These are phyloP conservation scores for Pseudocercospora fijiensis DNA, from an alignment of 2,329 filamentous ascomycete genomes.

Conservation along the genomic window DNA sequence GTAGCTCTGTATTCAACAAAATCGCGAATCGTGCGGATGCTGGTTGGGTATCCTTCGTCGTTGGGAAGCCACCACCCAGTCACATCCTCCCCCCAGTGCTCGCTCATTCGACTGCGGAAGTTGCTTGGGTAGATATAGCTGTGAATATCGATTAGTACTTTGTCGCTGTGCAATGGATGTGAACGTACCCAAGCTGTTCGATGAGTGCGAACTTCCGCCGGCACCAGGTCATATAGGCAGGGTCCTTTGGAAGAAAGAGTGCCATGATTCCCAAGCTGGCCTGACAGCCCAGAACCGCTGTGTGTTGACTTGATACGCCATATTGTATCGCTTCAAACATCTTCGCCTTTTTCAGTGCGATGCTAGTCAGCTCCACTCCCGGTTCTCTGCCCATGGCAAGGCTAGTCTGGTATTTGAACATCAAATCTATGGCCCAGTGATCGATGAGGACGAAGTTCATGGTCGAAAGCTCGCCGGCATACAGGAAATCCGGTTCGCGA, in stretches of 20 bases:
- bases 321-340: constrained; percentile 75
- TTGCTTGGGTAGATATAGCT: constrained; percentile 81
- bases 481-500: constrained; percentile 67
- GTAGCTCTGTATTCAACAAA: constrained; percentile 59
- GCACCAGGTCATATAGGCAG: constrained; percentile 73
- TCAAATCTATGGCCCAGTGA: constrained; percentile 73
- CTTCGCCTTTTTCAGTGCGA: constrained; percentile 71
- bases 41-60: constrained; percentile 69
- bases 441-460: constrained; percentile 75
- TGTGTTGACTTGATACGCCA: constrained; percentile 68
- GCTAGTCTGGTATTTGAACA: constrained; percentile 75
- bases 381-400: constrained; percentile 52
- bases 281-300: constrained; percentile 70
- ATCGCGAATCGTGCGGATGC: constrained; percentile 73
- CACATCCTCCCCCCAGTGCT: constrained; percentile 71
- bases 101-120: constrained; percentile 72
- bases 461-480: constrained; percentile 67
- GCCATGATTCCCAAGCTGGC: constrained; percentile 72
- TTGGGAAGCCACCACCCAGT: constrained; percentile 87
- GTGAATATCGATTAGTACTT: constrained; percentile 5
- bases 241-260: constrained; percentile 76
- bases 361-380: constrained; percentile 55
- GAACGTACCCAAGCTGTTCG: constrained; percentile 72
- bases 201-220: constrained; percentile 74
- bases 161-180: not conserved